Evolutionary conservation across 2,329 filamentous ascomycete species (phyloP), one percentile per base, ranked within the genome.

Genomic region (Pseudogymnoascus pannorum): DNA sequence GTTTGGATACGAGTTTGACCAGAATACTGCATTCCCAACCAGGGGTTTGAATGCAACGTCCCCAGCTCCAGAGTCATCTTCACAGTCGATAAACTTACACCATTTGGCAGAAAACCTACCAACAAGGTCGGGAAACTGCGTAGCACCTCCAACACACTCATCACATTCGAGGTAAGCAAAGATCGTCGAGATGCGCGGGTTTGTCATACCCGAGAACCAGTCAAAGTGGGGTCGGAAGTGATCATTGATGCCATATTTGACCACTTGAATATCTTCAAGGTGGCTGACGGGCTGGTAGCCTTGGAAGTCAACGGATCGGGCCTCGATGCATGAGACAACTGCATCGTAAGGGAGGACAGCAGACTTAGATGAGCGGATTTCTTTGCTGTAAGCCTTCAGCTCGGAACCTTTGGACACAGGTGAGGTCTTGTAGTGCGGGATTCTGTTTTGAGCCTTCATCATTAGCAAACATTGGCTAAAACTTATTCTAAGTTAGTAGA

Each of bases 191-290:
- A 42, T 42, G 4, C 18, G 38, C 18, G 18, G 38, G 18, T 42
- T 42, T 42, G 38, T 18, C 8, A 42, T 42, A 42, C 38, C 38
- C 9, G 38, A 42, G 14, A 72, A 74, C 81, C 82, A 86, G 71
- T 87, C 84, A 68, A 80, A 86, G 66, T 86, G 83, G 63, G 83
- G 77, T 3, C 72, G 72, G 69, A 86, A 87, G 69, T 86, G 82
- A 1, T 83, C 84, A 2, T 82, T 82, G 1, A 76, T 77, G n/a
- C 79, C 80, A 67, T 87, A 87, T 58, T 80, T 76, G 68, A 86
- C 83, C 1, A 80, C 80, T 79, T 82, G 84, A 64, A 86, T 76
- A 58, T 80, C 78, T 70, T 87, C 84, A 68, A 86, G 79, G 62
- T 82, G 83, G 1, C 84, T 76, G 59, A 83, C 74, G 1, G 76